A percentile compares a stretch with the other conserved stretches of the same genome.
Evolutionary conservation across 1,284 basidiomycete species (phyloP).

Genomic region (Xerocomus amazonicus): DNA sequence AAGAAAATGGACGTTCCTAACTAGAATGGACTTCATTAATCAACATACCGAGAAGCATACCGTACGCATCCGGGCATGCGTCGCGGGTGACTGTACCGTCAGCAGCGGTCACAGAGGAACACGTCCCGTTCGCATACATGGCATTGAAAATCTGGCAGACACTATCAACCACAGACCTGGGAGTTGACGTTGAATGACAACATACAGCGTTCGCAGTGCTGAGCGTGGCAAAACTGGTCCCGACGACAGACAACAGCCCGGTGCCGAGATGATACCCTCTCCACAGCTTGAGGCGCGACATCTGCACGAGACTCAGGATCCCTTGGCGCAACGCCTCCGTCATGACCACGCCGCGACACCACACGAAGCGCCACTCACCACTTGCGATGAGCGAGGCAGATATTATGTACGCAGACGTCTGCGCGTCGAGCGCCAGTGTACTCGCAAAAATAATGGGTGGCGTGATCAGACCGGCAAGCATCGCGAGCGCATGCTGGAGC

Average conservation of each 20-base stretch:
- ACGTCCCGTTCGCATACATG: slow-evolving; percentile 79
- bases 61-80: slow-evolving; percentile 79
- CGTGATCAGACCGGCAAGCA: slow-evolving; percentile 75
- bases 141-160: slow-evolving; percentile 61
- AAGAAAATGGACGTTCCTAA: neutral
- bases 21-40: neutral
- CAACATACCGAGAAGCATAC: slow-evolving; percentile 61
- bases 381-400: slow-evolving; percentile 77
- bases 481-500: slow-evolving; percentile 76
- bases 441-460: slow-evolving; percentile 81
- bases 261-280: slow-evolving; percentile 68
- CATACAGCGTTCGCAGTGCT: slow-evolving; percentile 68
- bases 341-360: neutral
- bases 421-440: slow-evolving; percentile 51
- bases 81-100: slow-evolving; percentile 61
- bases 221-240: slow-evolving; percentile 80
- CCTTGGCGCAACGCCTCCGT: slow-evolving; percentile 35
- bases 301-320: slow-evolving; percentile 72
- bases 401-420: slow-evolving; percentile 74
- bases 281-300: slow-evolving; percentile 63
- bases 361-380: slow-evolving; percentile 41
- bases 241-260: slow-evolving; percentile 80
- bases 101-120: slow-evolving; percentile 53
- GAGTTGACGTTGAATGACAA: neutral
- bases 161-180: slow-evolving; percentile 30